Conservation (phyloP, 2,329 filamentous ascomycete species). For the Exophiala xenobiotica region DNA sequence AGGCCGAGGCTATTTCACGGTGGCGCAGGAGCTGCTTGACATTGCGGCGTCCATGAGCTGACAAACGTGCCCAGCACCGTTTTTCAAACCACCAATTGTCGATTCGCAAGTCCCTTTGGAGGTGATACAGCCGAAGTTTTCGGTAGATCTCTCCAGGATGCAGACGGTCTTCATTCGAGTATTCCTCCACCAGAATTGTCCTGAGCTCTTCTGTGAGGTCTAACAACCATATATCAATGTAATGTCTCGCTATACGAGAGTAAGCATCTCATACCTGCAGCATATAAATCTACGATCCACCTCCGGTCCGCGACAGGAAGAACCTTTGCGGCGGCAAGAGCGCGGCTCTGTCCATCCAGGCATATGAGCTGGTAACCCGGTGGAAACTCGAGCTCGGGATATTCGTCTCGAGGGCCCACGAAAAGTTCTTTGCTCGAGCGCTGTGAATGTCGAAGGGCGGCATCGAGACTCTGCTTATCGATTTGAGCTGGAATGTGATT, state of each 20-base stretch:
- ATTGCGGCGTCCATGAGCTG: conserved; percentile 28
- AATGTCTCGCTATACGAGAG: neutral
- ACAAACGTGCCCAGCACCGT: conserved; percentile 29
- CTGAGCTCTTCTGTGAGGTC: conserved; percentile 32
- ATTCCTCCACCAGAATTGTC: conserved; percentile 33
- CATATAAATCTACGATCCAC: conserved; percentile 37
- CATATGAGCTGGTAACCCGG: conserved; percentile 27
- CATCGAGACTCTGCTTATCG: conserved; percentile 31
- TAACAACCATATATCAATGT: conserved; percentile 13
- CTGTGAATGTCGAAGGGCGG: conserved; percentile 18
- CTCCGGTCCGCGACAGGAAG: conserved; percentile 27
- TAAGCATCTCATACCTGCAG: conserved; percentile 26
- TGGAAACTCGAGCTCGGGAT: conserved; percentile 27
- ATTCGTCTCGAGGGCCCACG: conserved; percentile 9
- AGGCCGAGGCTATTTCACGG: conserved; percentile 31
- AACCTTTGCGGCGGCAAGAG: conserved; percentile 28
- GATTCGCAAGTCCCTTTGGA: conserved; percentile 11
- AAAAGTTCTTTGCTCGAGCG: conserved; percentile 13
- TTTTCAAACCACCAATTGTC: conserved; percentile 26
- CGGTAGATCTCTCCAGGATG: conserved; percentile 34
- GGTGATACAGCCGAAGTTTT: conserved; percentile 35
- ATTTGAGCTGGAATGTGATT: conserved; percentile 37
- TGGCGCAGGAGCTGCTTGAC: conserved; percentile 33
- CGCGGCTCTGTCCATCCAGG: conserved; percentile 32
- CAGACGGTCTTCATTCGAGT: conserved; percentile 32